A percentile compares a stretch with the other conserved stretches of the same genome.
These are phyloP conservation scores for Hypoxylon sp. DNA, from an alignment of 2,329 filamentous ascomycete species.

Conservation along the genomic window DNA sequence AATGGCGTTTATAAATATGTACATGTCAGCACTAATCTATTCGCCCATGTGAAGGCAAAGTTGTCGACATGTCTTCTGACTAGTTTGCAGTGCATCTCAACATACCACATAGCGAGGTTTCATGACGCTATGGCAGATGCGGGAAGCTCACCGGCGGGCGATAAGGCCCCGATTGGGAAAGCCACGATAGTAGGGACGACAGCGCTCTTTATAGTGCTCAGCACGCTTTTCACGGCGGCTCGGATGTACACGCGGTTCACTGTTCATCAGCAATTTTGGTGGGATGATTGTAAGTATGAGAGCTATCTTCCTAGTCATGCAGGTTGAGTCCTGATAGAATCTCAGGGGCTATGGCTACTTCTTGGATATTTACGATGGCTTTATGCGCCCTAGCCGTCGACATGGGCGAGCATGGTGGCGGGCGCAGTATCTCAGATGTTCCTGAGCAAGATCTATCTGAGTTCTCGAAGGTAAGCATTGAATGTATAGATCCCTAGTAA, in stretches of 20 bases:
- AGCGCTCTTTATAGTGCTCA: slow-evolving; percentile 44
- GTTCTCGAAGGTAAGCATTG: slow-evolving; percentile 19
- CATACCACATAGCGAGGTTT: no score
- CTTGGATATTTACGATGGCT: slow-evolving; percentile 34
- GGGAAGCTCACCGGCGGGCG: slow-evolving; percentile 29
- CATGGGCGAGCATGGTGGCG: slow-evolving; percentile 34
- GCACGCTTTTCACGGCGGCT: slow-evolving; percentile 30
- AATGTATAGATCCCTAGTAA: neutral
- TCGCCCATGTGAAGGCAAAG: no score
- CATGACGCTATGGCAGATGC: no score
- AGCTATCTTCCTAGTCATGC: neutral
- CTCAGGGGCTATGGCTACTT: slow-evolving; percentile 36
- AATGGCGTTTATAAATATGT: no score
- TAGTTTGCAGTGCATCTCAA: no score
- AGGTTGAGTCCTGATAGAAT: neutral
- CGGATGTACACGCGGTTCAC: slow-evolving; percentile 35
- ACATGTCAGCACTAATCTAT: no score
- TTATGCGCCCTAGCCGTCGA: slow-evolving; percentile 30
- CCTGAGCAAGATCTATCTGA: slow-evolving; percentile 22
- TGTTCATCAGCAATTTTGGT: slow-evolving; percentile 40
- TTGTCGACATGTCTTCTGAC: no score
- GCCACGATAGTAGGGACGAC: slow-evolving; percentile 25
- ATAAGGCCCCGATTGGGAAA: slow-evolving; percentile 24
- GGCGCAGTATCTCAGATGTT: slow-evolving; percentile 36
- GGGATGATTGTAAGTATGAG: slow-evolving; percentile 41